Evolutionary conservation across 345 rosid genomes (phyloP).

Genomic region (Linum tenue): DNA sequence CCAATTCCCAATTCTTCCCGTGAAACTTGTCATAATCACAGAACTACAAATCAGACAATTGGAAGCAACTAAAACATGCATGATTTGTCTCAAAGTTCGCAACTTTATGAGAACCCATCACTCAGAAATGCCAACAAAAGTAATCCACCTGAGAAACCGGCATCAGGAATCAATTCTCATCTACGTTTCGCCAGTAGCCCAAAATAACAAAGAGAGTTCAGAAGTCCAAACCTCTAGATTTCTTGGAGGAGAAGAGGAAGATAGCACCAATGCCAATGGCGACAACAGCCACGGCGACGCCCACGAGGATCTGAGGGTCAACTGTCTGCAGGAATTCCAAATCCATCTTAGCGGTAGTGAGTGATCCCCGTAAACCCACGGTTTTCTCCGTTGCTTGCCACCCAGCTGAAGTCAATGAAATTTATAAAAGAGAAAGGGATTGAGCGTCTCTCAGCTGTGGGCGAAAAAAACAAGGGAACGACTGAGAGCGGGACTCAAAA

Average conservation of each 20-base stretch:
- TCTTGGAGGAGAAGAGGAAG: constrained; percentile 8
- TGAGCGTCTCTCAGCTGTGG: too few species aligned
- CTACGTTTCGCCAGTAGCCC: background rate
- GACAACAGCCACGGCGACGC: constrained; percentile 43
- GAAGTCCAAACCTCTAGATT: constrained; percentile 11
- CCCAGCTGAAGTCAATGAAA: too few species aligned
- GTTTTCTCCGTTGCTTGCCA: background rate
- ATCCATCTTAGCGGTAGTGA: too few species aligned
- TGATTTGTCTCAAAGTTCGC: background rate
- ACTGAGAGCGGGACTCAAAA: too few species aligned
- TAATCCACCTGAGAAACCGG: background rate
- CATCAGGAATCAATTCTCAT: background rate
- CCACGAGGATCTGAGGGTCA: constrained; percentile 6
- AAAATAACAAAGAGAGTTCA: background rate
- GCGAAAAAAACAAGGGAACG: too few species aligned
- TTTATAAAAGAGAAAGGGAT: too few species aligned
- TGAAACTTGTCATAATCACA: background rate
- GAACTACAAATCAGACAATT: background rate
- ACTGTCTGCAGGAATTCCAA: background rate
- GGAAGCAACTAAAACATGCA: background rate
- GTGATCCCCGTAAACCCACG: too few species aligned
- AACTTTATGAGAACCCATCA: background rate
- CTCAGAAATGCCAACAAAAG: background rate
- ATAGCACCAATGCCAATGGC: constrained; percentile 6
- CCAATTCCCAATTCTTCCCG: background rate